Evolutionary conservation across 805 yeast genomes (phyloP).

Genomic region (Schwanniomyces sp.): DNA sequence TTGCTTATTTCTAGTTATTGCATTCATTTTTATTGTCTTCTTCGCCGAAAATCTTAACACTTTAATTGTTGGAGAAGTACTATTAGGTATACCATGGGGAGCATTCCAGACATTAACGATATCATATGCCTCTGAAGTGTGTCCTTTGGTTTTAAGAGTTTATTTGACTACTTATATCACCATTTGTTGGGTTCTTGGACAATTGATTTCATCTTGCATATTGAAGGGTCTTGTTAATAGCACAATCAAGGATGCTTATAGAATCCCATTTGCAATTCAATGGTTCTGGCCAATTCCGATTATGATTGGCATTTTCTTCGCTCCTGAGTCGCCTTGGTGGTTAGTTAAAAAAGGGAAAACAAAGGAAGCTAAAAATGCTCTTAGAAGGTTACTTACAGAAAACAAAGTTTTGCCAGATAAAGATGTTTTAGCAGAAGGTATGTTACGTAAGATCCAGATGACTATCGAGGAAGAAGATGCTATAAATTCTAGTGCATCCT

Average conservation of each 20-base stretch:
- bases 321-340: constrained; percentile 53
- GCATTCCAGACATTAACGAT: constrained; percentile 38
- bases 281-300: constrained; percentile 41
- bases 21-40: constrained; percentile 40
- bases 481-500: constrained; percentile 12
- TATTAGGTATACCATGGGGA: constrained; percentile 47
- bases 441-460: constrained; percentile 1
- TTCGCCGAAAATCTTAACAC: constrained; percentile 36
- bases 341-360: constrained; percentile 32
- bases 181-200: constrained; percentile 40
- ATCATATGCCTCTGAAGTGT: constrained; percentile 44
- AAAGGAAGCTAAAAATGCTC: constrained; percentile 30
- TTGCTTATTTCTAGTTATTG: constrained; percentile 18
- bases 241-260: constrained; percentile 28
- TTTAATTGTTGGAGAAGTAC: constrained; percentile 42
- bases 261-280: constrained; percentile 41
- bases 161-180: constrained; percentile 39
- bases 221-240: constrained; percentile 32
- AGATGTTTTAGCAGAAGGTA: background rate
- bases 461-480: background rate
- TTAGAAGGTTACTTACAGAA: constrained; percentile 17
- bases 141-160: constrained; percentile 41
- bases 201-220: constrained; percentile 42
- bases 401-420: background rate
- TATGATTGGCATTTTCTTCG: constrained; percentile 32